phyloP scores from a whole-genome alignment of 768 basidiomycete species.

The Suillus discolor region DNA sequence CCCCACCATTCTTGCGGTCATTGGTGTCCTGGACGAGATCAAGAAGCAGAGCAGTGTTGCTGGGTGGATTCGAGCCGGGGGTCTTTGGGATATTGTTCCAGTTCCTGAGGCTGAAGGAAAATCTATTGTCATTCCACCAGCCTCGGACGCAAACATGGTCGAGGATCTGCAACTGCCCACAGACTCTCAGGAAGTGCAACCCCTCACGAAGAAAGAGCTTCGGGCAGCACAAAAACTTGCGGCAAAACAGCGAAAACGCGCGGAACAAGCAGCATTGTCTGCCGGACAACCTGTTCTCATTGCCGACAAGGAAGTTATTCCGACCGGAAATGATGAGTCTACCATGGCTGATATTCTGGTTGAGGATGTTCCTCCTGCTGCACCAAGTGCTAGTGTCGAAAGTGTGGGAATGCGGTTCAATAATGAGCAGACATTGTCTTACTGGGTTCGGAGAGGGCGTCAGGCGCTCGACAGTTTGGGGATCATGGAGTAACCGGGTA shows the following conservation, averaged over 20 bases:
- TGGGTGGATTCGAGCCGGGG: conserved; percentile 66
- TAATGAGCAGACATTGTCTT: conserved; percentile 37
- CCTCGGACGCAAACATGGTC: not conserved
- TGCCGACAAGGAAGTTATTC: conserved; percentile 3
- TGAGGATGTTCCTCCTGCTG: conserved; percentile 1
- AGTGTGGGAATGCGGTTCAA: conserved; percentile 54
- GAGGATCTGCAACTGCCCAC: not conserved
- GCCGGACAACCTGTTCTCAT: not conserved
- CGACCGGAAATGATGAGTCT: conserved; percentile 20
- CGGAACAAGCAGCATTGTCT: not conserved
- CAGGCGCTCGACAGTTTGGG: conserved; percentile 49
- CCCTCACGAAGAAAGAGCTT: not conserved
- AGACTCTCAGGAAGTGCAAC: not conserved
- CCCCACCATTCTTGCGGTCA: conserved; percentile 57
- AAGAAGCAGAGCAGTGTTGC: conserved; percentile 66
- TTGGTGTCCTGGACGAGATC: conserved; percentile 64
- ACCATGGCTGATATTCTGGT: conserved; percentile 10
- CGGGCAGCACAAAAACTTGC: not conserved
- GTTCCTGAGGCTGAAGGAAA: conserved; percentile 7
- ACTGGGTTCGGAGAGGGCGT: conserved; percentile 59
- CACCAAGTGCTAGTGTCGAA: conserved; percentile 11
- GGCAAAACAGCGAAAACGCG: not conserved
- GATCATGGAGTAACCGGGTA: conserved; percentile 43
- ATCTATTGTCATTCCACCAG: not conserved
- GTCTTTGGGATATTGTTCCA: conserved; percentile 35